phyloP scores from a whole-genome alignment of 228 moss, liverwort and hornwort genomes.

The Sphagnum fallax region DNA sequence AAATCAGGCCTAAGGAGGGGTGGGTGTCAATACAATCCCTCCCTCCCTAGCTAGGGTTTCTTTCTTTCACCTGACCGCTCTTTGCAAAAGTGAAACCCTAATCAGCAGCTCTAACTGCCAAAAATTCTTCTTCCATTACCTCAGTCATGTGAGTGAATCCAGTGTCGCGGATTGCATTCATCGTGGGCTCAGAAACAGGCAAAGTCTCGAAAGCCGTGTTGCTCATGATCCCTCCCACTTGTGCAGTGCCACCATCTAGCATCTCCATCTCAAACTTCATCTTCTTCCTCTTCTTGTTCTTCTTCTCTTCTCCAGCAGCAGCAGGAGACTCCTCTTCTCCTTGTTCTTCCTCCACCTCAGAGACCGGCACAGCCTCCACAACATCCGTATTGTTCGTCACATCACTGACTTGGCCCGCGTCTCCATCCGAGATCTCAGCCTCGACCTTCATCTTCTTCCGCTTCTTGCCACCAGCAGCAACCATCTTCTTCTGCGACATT shows the following conservation, averaged over 20 bases:
- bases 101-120: no score
- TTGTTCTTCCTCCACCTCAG: no score
- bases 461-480: constrained; percentile 9
- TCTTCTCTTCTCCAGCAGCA: no score
- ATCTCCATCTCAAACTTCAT: constrained; percentile 80
- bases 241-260: constrained; percentile 60
- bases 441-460: constrained; percentile 81
- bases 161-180: constrained; percentile 77
- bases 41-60: no score
- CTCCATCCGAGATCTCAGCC: constrained; percentile 76
- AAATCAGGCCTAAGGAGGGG: no score
- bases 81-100: no score
- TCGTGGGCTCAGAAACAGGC: constrained; percentile 86
- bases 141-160: constrained; percentile 96
- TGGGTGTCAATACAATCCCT: no score
- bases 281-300: constrained; percentile 49
- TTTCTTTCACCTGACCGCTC: no score
- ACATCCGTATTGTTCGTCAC: constrained; percentile 65
- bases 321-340: no score
- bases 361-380: no score
- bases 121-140: constrained; percentile 17
- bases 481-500: no score
- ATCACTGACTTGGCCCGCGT: constrained; percentile 56
- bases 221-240: constrained; percentile 93
- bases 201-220: constrained; percentile 68